Evolutionary conservation across 495 filamentous ascomycete species (phyloP), one percentile per base, ranked within the genome.

Genomic region (Letharia lupina): DNA sequence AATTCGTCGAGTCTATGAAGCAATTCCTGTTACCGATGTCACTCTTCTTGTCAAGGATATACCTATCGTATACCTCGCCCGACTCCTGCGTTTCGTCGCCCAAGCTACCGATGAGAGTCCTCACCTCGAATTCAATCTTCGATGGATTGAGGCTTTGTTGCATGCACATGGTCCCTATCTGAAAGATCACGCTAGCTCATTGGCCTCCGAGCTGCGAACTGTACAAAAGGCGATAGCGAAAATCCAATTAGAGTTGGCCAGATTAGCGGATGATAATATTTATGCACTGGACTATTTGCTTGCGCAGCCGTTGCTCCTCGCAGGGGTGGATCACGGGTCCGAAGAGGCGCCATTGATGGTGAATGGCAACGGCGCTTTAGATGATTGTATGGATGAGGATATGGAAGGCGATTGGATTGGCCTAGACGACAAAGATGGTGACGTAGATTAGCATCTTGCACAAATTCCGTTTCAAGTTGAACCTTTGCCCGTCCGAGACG

Each of bases 81-180:
- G 87, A 42, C 76, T 97, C 20, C 77, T 98, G 54, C 84, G 91
- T 54, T 94, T 93, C 65, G 86, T 97, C n/a, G 90, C 90, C 6
- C 80, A 86, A 56, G 89, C 91, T 67, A 88, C 88, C n/a, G 93
- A 96, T 69, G 88, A 94, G 68, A 91, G 85, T 1, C 93, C 93
- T 3, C 92, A 96, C 78, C 79, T 98, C 28, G 94, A 98, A 75
- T 94, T 96, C 76, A 93, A 93, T 73, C 77, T 98, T 64, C 73
- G 91, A 18, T 98, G 94, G 94, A 87, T 97, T 68, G 89, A 93
- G 73, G 83, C 87, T n/a, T 73, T 97, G 40, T 79, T 97, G 66
- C 86, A 86, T 68, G 83, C 80, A 67, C 94, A 96, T 74, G 94
- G 94, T 40, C 80, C 87, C 28, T 90, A 88, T 79, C 77, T 98